Percentiles rank a stretch among this genome's conserved stretches.
phyloP scores from a whole-genome alignment of 2,329 filamentous ascomycete genomes.

The Fusarium sp. region DNA sequence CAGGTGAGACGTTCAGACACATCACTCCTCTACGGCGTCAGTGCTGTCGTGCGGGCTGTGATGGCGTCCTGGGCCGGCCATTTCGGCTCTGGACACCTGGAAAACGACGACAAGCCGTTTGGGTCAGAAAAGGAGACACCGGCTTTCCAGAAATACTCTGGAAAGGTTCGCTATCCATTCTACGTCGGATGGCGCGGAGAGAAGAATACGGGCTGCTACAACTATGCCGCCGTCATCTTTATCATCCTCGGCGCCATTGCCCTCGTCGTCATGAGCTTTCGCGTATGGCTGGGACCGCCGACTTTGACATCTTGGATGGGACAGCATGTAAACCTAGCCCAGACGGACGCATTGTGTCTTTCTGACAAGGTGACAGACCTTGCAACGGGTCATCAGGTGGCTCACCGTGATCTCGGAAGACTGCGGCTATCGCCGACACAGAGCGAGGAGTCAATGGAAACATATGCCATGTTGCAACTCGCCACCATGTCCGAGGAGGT shows the following conservation, averaged over 20 bases:
- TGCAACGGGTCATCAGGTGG: slow-evolving; percentile 1
- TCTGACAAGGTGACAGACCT: background rate
- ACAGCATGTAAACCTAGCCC: slow-evolving; percentile 18
- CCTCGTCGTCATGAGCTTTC: slow-evolving; percentile 8
- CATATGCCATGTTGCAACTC: slow-evolving; percentile 1
- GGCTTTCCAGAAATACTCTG: background rate
- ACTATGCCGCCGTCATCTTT: slow-evolving; percentile 11
- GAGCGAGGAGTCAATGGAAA: background rate
- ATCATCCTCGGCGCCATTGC: slow-evolving; percentile 18
- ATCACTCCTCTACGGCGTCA: background rate
- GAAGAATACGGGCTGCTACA: slow-evolving; percentile 5
- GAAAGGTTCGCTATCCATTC: background rate
- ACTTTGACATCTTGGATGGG: slow-evolving; percentile 34
- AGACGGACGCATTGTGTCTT: background rate
- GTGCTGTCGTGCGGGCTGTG: background rate
- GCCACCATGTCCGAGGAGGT: background rate
- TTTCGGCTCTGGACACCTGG: background rate
- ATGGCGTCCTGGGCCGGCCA: background rate
- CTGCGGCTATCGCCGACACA: slow-evolving; percentile 10
- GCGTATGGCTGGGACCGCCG: slow-evolving; percentile 24
- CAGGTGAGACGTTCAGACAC: background rate
- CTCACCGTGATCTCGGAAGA: slow-evolving; percentile 12
- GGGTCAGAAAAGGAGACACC: background rate
- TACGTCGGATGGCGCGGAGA: background rate
- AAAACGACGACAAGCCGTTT: background rate